Evolutionary conservation across 495 filamentous ascomycete genomes (phyloP).

Genomic region (Penicillium fimorum): DNA sequence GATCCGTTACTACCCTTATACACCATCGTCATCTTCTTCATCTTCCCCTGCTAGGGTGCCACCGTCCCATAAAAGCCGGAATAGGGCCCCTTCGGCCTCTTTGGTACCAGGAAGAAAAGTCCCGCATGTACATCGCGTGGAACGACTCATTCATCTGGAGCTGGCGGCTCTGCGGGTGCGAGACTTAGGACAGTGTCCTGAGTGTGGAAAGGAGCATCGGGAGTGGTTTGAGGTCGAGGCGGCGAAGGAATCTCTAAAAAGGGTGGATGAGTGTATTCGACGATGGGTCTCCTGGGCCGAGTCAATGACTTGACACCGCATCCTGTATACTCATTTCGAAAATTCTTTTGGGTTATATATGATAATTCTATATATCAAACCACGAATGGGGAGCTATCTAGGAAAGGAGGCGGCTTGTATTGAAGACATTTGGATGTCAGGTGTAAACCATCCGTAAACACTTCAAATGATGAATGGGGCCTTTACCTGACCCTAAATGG

Average conservation of each 20-base stretch:
- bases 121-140: slow-evolving; percentile 83
- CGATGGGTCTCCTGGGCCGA: slow-evolving; percentile 85
- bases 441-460: too few relatives aligned
- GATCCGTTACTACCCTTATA: slow-evolving; percentile 89
- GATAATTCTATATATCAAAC: neutral
- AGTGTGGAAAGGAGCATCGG: slow-evolving; percentile 82
- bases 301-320: slow-evolving; percentile 11
- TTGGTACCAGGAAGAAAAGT: slow-evolving; percentile 61
- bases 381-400: neutral
- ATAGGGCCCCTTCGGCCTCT: slow-evolving; percentile 5
- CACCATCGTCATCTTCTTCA: slow-evolving; percentile 51
- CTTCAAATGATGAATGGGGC: too few relatives aligned
- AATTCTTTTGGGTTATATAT: neutral
- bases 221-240: slow-evolving; percentile 97
- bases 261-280: slow-evolving; percentile 80
- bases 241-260: slow-evolving; percentile 62
- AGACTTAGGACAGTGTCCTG: slow-evolving; percentile 66
- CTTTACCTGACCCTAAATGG: neutral
- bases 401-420: neutral
- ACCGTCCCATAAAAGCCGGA: slow-evolving; percentile 6
- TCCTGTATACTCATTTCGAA: neutral
- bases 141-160: slow-evolving; percentile 88
- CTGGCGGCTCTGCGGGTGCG: slow-evolving; percentile 65
- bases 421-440: neutral
- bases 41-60: slow-evolving; percentile 24